These are phyloP conservation scores for Trifolium dubium DNA, from an alignment of 306 rosid species.

Conservation along the genomic window DNA sequence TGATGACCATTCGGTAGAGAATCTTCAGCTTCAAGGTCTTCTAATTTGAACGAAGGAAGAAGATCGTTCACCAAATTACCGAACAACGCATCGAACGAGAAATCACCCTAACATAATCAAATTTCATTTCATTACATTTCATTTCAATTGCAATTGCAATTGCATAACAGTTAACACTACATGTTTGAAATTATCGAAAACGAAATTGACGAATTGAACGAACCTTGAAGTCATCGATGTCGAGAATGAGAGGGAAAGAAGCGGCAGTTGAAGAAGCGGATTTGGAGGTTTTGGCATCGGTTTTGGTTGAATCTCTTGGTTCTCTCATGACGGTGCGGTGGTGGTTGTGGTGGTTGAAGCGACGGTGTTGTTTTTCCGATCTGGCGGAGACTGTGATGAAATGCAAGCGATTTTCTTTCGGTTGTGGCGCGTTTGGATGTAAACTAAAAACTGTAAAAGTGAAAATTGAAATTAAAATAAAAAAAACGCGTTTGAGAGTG, in stretches of 20 bases:
- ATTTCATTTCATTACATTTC: neutral
- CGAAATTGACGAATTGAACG: neutral
- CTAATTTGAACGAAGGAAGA: conserved; percentile 84
- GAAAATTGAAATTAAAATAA: conserved; percentile 3
- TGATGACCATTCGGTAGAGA: conserved; percentile 68
- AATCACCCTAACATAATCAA: conserved; percentile 68
- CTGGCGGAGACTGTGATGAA: neutral
- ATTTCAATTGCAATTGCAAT: no score
- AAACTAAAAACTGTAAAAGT: conserved; percentile 22
- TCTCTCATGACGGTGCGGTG: conserved; percentile 67
- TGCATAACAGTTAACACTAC: neutral
- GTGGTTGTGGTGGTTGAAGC: neutral
- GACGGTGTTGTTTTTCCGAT: conserved; percentile 29
- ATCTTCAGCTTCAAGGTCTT: conserved; percentile 77
- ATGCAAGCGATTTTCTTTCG: conserved; percentile 25
- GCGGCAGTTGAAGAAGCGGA: conserved; percentile 52
- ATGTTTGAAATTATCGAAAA: neutral
- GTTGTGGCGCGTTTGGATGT: neutral
- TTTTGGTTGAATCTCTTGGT: conserved; percentile 56
- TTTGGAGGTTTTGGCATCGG: conserved; percentile 42
- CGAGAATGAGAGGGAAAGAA: conserved; percentile 86
- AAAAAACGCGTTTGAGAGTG: conserved; percentile 7
- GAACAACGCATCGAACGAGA: conserved; percentile 91
- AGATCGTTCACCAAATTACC: conserved; percentile 91
- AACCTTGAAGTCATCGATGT: conserved; percentile 93